Base-by-base conservation (phyloP, 2,329 filamentous ascomycete genomes). In the Aspergillus calidoustus region DNA sequence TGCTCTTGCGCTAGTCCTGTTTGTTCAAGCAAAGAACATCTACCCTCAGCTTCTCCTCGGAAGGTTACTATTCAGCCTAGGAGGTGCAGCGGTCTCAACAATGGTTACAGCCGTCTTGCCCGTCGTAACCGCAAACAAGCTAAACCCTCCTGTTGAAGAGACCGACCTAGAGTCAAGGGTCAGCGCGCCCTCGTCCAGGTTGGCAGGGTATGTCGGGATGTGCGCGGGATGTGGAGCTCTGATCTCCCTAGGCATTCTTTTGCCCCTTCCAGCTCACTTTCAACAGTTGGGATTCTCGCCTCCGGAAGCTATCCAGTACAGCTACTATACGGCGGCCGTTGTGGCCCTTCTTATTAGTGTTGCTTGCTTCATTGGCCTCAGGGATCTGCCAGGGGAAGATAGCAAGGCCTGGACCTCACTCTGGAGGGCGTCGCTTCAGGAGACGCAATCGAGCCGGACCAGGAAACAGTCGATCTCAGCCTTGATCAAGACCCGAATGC, bases 61-160 rank as follows among this genome's bases (percentile, higher is more conserved):
- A 58, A 86, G 95, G 67, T 82, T 98, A 54, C 81, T 96, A 59
- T 99, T 99, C 78, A 95, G 93, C 67, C 70, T 97, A 19, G 95
- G 95, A 25, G 95, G 91, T 22, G 93, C 93, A n/a, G 95, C 94
- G 23, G 88, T 91, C 84, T 93, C 93, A 15, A 98, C 95, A 1
- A 99, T 99, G 95, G 95, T 99, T 22, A 98, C 95, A 8, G 95
- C 95, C 3, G 92, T 96, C 50, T 83, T 99, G 25, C 95, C 95
- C 1, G 89, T 84, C 30, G 87, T 90, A 77, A 86, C 86, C 31
- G 71, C 74, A 64, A 75, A 75, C 66, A 65, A 74, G 59, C 68
- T 69, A 31, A 72, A 72, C 25, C 15, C 54, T 25, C 54, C 55
- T 28, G 8, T 49, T n/a, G 47, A 57, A 15, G 47, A 55, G 31